Percentiles rank a stretch among this genome's conserved stretches.
phyloP scores from a whole-genome alignment of 2,329 filamentous ascomycete species.

The Thermoascus crustaceus region DNA sequence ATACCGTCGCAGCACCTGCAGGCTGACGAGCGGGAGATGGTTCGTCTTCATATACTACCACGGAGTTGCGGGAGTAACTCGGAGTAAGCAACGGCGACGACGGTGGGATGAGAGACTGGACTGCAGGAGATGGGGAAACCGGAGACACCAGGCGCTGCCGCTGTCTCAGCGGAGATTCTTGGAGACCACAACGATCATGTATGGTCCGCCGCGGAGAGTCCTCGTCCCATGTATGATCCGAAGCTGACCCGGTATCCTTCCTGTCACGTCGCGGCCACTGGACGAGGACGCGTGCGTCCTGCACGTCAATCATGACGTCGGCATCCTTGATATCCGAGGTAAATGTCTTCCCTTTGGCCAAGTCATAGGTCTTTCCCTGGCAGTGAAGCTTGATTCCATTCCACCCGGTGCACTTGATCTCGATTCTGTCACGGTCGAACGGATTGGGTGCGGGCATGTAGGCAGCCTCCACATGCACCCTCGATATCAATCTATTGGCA shows the following conservation, averaged over 20 bases:
- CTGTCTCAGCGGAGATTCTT: slow-evolving; percentile 47
- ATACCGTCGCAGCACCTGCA: slow-evolving; percentile 12
- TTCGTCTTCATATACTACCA: slow-evolving; percentile 66
- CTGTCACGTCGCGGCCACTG: slow-evolving; percentile 66
- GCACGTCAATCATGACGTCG: slow-evolving; percentile 92
- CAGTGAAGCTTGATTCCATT: slow-evolving; percentile 92
- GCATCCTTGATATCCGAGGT: slow-evolving; percentile 78
- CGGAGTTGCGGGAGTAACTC: slow-evolving; percentile 36
- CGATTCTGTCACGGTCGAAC: slow-evolving; percentile 67
- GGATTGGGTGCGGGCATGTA: slow-evolving; percentile 64
- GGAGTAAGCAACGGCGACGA: slow-evolving; percentile 37
- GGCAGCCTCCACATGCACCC: slow-evolving; percentile 81
- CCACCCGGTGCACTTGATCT: slow-evolving; percentile 90
- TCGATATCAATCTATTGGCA: slow-evolving; percentile 83
- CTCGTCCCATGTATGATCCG: slow-evolving; percentile 65
- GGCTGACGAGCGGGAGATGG: slow-evolving; percentile 45
- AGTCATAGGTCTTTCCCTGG: slow-evolving; percentile 75
- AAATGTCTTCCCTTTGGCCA: slow-evolving; percentile 82
- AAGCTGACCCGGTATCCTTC: slow-evolving; percentile 45
- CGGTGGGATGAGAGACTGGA: slow-evolving; percentile 36
- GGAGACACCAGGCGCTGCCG: slow-evolving; percentile 62
- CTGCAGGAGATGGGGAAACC: slow-evolving; percentile 60
- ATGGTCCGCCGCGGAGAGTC: slow-evolving; percentile 30
- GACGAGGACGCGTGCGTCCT: slow-evolving; percentile 81
- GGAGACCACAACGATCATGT: slow-evolving; percentile 20